Evolutionary conservation across 2,329 filamentous ascomycete species (phyloP), one percentile per base, ranked within the genome.

Genomic region (Apiospora koreana): DNA sequence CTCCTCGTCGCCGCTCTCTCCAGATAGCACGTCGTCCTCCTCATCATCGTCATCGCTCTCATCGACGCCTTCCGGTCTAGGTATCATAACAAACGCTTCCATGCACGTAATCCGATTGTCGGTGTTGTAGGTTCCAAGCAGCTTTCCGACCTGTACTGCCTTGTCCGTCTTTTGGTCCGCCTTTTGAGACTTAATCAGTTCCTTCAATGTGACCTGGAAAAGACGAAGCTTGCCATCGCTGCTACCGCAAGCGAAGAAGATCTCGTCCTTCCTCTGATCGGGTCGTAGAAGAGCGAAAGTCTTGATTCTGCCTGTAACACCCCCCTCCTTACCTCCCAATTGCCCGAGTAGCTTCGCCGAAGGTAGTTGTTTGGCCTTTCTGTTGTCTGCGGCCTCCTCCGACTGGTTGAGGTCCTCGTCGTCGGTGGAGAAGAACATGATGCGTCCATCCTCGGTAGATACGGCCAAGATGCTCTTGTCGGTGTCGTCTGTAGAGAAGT

Each of bases 81-180:
- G 87, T 80, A 93, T 88, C 94, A 98, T 97, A 73, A 93, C 84
- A 83, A 97, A 98, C 28, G 92, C 92, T 75, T 90, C 91, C 76
- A 98, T 79, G 79, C 96, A 98, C 46, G 95, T 98, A 74, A 98
- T 94, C 70, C 96, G 87, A 79, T 95, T 95, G 64, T 92, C 91
- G 28, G 95, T 97, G 81, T 95, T 92, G 77, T 96, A 96, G 42
- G 88, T 90, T 21, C 91, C 94, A 62, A 97, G 79, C 69, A 97
- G 79, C 73, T 83, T 86, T 41, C 93, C 94, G 28, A 93, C 75
- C 71, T 82, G 79, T 73, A 76, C 78, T 74, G 78, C 71, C 69
- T 77, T 71, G 74, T 74, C 73, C 71, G 72, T 64, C 72, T 78
- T 74, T 70, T 77, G 71, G 73, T 74, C 73, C 71, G 72, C 62